Evolutionary conservation across 306 rosid genomes (phyloP).

Genomic region (Parietaria judaica): DNA sequence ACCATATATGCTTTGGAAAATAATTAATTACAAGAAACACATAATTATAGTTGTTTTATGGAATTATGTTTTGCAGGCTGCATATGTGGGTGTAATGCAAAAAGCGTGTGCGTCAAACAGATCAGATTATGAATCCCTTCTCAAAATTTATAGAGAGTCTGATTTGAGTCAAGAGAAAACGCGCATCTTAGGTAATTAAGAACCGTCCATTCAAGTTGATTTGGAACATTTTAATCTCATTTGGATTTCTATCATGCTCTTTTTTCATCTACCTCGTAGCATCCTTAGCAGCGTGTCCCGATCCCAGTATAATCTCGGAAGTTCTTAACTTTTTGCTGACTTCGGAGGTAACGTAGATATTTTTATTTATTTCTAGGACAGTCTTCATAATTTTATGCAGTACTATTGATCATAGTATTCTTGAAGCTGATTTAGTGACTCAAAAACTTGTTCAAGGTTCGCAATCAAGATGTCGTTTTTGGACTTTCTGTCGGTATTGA

Average conservation of each 20-base stretch:
- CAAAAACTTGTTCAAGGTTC: constrained; percentile 41
- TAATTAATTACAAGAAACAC: too few species aligned
- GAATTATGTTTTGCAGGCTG: constrained; percentile 49
- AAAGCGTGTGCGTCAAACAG: constrained; percentile 42
- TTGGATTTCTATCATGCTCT: not conserved
- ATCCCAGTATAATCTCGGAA: constrained; percentile 34
- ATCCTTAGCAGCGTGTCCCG: constrained; percentile 34
- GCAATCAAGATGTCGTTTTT: constrained; percentile 63
- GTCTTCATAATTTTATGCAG: not conserved
- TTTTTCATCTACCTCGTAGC: constrained; percentile 17
- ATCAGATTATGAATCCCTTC: constrained; percentile 61
- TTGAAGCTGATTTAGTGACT: constrained; percentile 15
- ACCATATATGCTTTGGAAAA: not conserved
- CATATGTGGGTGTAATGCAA: constrained; percentile 75
- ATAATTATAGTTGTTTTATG: constrained; percentile 8
- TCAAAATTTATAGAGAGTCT: constrained; percentile 65
- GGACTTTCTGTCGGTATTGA: constrained; percentile 46
- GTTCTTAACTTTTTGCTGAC: constrained; percentile 34
- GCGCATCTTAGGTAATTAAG: constrained; percentile 61
- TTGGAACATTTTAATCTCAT: not conserved
- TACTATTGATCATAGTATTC: not conserved
- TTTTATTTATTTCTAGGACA: not conserved
- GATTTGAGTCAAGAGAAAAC: constrained; percentile 87
- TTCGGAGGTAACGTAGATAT: constrained; percentile 23
- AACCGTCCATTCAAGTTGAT: not conserved